Conservation (phyloP, 768 basidiomycete species). For the Flagelloscypha sp. region DNA sequence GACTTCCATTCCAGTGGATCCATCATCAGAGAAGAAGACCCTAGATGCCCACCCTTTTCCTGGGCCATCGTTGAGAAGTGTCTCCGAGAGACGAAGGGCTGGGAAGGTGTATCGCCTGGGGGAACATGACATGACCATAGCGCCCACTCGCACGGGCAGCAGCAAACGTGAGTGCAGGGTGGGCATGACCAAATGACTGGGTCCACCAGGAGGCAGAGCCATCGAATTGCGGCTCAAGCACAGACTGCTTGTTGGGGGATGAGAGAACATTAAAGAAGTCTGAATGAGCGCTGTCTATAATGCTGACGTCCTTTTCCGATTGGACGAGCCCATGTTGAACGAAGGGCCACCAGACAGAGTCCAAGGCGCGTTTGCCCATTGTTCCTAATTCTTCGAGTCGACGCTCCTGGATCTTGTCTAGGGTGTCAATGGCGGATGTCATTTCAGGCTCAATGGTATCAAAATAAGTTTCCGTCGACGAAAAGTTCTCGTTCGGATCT, state of each 20-base stretch:
- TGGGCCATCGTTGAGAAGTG: slow-evolving; percentile 63
- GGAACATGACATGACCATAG: slow-evolving; percentile 97
- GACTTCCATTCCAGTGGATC: slow-evolving; percentile 95
- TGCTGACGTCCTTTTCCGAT: slow-evolving; percentile 65
- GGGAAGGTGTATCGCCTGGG: slow-evolving; percentile 80
- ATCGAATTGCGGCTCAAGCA: slow-evolving; percentile 63
- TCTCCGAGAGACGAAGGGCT: slow-evolving; percentile 77
- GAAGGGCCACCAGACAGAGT: slow-evolving; percentile 95
- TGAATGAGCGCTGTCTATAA: slow-evolving; percentile 83
- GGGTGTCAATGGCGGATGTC: slow-evolving; percentile 39
- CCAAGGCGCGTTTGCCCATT: slow-evolving; percentile 70
- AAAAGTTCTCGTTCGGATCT: slow-evolving; percentile 37
- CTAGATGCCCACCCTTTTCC: slow-evolving; percentile 87
- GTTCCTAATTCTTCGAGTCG: slow-evolving; percentile 68
- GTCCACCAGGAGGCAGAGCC: slow-evolving; percentile 99
- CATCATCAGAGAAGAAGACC: slow-evolving; percentile 91
- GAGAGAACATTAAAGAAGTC: slow-evolving; percentile 80
- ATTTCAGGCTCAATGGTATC: slow-evolving; percentile 35
- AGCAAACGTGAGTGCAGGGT: slow-evolving; percentile 70
- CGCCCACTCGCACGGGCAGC: slow-evolving; percentile 86
- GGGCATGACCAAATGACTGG: slow-evolving; percentile 79
- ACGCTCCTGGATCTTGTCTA: slow-evolving; percentile 55
- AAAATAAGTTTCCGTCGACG: slow-evolving; percentile 68
- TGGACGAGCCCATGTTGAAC: slow-evolving; percentile 79
- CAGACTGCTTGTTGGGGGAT: slow-evolving; percentile 23